Percentiles rank a stretch among this genome's conserved stretches.
Conservation (phyloP, 176 grass and related monocot genomes). For the Urochloa ruziziensis region DNA sequence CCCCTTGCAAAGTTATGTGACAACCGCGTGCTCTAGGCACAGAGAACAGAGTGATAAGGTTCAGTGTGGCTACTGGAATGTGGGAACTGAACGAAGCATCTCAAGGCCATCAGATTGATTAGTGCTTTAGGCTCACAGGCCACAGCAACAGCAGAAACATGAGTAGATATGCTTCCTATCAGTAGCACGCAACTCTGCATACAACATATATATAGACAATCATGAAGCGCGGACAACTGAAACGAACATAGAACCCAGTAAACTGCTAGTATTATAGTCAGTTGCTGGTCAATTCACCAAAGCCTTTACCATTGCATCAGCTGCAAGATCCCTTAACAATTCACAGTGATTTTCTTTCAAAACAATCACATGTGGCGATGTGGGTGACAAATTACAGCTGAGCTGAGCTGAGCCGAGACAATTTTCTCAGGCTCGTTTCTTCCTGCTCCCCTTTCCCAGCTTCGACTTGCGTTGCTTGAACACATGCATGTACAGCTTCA, state of each 20-base stretch:
- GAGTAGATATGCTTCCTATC: neutral
- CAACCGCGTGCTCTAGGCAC: neutral
- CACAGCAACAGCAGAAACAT: neutral
- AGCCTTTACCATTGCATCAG: neutral
- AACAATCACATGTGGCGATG: neutral
- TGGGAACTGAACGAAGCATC: neutral
- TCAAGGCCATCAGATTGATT: neutral
- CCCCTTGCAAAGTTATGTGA: neutral
- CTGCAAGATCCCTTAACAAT: neutral
- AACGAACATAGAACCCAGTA: neutral
- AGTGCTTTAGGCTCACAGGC: neutral
- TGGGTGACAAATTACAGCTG: neutral
- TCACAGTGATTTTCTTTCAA: neutral
- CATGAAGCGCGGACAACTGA: neutral
- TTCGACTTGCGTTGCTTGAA: conserved; percentile 86
- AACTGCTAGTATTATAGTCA: neutral
- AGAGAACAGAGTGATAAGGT: neutral
- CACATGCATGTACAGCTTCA: conserved; percentile 85
- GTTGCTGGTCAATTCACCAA: neutral
- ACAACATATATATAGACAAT: neutral
- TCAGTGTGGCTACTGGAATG: neutral
- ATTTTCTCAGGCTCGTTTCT: conserved; percentile 55
- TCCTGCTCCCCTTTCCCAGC: conserved; percentile 48
- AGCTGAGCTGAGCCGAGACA: neutral
- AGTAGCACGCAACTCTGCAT: neutral